These are phyloP conservation scores for Blastomyces emzantsi DNA, from an alignment of 2,329 filamentous ascomycete species.

Conservation along the genomic window DNA sequence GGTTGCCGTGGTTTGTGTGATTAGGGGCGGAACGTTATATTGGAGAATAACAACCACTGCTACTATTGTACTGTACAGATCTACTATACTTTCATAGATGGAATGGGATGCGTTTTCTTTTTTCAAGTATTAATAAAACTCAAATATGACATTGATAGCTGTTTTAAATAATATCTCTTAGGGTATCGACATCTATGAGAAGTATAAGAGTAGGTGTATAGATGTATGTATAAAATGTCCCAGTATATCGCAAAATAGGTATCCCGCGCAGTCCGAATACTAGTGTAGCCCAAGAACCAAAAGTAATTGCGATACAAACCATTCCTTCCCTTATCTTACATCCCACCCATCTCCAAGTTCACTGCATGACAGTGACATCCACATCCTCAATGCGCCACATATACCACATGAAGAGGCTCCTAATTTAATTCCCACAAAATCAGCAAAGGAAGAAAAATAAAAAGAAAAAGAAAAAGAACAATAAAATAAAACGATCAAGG, in stretches of 20 bases:
- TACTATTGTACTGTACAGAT: conserved; percentile 8
- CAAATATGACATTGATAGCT: background rate
- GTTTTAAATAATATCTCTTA: background rate
- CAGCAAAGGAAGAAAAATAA: background rate
- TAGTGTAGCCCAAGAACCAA: background rate
- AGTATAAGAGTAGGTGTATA: background rate
- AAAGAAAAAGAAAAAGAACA: background rate
- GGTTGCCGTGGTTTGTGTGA: background rate
- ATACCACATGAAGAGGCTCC: conserved; percentile 96
- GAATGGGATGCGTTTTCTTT: conserved; percentile 18
- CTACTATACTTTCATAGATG: conserved; percentile 9
- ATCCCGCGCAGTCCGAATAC: background rate
- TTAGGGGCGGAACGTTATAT: background rate
- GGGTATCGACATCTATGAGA: background rate
- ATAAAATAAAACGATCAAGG: background rate
- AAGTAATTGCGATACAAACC: background rate
- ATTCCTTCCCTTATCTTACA: conserved; percentile 11
- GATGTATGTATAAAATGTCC: conserved; percentile 1
- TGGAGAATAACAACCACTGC: background rate
- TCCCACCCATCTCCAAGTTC: background rate
- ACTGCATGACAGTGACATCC: conserved; percentile 50
- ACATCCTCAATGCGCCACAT: conserved; percentile 87
- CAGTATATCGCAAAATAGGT: background rate
- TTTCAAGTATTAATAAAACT: background rate
- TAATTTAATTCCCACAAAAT: conserved; percentile 22